Conservation (phyloP, 345 rosid species). For the Salix arbutifolia region DNA sequence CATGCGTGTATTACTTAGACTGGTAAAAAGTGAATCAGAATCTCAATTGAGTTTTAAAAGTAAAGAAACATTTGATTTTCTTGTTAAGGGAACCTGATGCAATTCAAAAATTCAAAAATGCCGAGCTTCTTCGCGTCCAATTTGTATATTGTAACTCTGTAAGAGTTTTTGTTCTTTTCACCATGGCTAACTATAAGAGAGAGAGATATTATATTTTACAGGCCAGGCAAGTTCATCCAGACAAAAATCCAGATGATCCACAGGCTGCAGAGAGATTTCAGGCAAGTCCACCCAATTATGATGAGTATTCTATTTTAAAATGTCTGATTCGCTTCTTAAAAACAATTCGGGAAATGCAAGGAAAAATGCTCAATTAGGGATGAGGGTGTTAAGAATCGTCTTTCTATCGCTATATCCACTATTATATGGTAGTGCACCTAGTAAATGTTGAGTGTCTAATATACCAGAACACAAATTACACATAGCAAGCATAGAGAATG, state of each 20-base stretch:
- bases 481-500: neutral
- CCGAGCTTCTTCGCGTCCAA: neutral
- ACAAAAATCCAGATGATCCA: constrained; percentile 70
- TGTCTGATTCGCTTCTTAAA: neutral
- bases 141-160: neutral
- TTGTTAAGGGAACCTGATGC: neutral
- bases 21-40: neutral
- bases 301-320: neutral
- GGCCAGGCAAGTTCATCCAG: constrained; percentile 85
- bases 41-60: neutral
- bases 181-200: neutral
- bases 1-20: neutral
- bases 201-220: constrained; percentile 14
- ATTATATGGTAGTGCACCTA: neutral
- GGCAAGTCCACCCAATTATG: constrained; percentile 23
- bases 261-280: constrained; percentile 70
- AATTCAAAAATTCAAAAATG: neutral
- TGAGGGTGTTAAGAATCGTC: no score
- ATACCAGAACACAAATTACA: neutral
- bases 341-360: neutral
- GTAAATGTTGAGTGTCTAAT: neutral
- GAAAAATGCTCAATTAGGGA: neutral
- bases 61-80: neutral
- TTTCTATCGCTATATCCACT: no score
- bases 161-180: no score